Evolutionary conservation across 2,329 filamentous ascomycete genomes (phyloP).

Genomic region (Aspergillus fijiensis): DNA sequence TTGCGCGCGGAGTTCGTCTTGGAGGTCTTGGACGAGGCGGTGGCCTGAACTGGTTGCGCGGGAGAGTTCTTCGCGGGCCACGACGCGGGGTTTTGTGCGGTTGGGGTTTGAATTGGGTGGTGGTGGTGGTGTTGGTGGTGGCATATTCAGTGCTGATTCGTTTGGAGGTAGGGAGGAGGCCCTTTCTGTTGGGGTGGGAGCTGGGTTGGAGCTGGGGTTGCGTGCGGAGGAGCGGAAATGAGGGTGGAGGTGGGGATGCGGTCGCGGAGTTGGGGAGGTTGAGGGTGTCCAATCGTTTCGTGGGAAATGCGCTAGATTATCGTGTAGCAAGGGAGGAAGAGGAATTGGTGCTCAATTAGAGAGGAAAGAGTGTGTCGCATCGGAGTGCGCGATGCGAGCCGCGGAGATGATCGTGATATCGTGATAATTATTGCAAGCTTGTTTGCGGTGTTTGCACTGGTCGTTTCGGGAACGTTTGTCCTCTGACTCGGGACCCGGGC

Average conservation of each 20-base stretch:
- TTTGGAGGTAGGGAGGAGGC: background rate
- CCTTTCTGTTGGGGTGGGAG: background rate
- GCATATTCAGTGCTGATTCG: constrained; percentile 2
- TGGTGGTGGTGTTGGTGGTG: constrained; percentile 2
- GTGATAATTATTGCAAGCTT: constrained; percentile 4
- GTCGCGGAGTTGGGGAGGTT: background rate
- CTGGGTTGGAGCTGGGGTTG: background rate
- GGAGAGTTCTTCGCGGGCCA: constrained; percentile 19
- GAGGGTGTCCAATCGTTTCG: background rate
- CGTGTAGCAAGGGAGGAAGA: background rate
- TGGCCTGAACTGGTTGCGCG: background rate
- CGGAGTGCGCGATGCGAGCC: background rate
- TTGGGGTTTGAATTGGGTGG: constrained; percentile 6
- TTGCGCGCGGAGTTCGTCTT: constrained; percentile 5
- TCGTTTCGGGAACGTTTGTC: background rate
- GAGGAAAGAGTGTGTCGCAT: background rate
- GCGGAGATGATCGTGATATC: background rate
- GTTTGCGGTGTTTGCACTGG: constrained; percentile 21
- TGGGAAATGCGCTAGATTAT: background rate
- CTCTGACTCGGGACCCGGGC: no score
- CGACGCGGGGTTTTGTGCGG: constrained; percentile 19
- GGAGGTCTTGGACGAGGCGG: background rate
- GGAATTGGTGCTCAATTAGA: background rate
- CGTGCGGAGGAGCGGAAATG: background rate
- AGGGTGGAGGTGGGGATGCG: background rate